These are phyloP conservation scores for Arthroderma sp. DNA, from an alignment of 2,329 filamentous ascomycete species.

Conservation along the genomic window DNA sequence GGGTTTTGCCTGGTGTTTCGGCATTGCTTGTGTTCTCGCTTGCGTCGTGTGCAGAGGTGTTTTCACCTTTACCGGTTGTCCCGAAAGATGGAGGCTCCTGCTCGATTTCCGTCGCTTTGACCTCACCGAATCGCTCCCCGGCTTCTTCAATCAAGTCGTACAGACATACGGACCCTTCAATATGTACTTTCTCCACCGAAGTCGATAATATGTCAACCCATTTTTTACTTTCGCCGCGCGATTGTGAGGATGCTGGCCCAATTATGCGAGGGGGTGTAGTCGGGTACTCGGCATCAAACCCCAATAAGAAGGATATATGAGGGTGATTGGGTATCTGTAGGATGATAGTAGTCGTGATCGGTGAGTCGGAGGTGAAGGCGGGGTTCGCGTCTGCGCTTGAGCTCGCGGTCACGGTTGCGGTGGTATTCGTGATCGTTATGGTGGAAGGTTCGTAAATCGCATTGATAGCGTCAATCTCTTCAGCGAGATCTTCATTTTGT, in stretches of 20 bases:
- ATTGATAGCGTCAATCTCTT: slow-evolving; percentile 37
- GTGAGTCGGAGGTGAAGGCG: slow-evolving; percentile 16
- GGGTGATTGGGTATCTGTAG: slow-evolving; percentile 53
- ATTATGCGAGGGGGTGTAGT: slow-evolving; percentile 57
- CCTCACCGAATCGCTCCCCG: slow-evolving; percentile 39
- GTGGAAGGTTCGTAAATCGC: slow-evolving; percentile 53
- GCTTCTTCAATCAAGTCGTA: slow-evolving; percentile 75
- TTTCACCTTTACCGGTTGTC: background rate
- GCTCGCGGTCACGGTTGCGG: slow-evolving; percentile 11
- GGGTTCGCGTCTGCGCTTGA: background rate
- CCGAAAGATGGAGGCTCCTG: background rate
- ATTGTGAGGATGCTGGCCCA: slow-evolving; percentile 65
- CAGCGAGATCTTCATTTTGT: slow-evolving; percentile 28
- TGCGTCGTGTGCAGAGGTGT: background rate
- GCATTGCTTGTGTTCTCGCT: background rate
- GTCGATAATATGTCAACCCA: slow-evolving; percentile 57
- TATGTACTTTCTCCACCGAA: slow-evolving; percentile 55
- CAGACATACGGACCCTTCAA: slow-evolving; percentile 65
- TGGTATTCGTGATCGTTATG: slow-evolving; percentile 30
- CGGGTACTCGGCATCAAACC: slow-evolving; percentile 65
- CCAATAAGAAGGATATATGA: slow-evolving; percentile 37
- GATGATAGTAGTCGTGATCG: slow-evolving; percentile 34
- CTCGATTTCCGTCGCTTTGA: slow-evolving; percentile 30
- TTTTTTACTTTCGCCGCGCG: slow-evolving; percentile 57
- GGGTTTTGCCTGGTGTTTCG: background rate